Evolutionary conservation across 306 rosid genomes (phyloP).

Genomic region (Malus sieversii): DNA sequence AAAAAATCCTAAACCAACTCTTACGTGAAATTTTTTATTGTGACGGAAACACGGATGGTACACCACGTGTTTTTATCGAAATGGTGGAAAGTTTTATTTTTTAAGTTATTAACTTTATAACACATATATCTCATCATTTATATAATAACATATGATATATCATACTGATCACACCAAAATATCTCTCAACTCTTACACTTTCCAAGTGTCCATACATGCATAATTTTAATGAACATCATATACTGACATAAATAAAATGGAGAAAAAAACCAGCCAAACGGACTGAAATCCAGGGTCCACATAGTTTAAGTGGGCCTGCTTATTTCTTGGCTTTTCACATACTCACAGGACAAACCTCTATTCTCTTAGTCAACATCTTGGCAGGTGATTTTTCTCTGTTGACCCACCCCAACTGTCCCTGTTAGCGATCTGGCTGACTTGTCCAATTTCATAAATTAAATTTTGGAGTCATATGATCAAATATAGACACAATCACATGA

Average conservation of each 20-base stretch:
- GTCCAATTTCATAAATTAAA: slow-evolving; percentile 8
- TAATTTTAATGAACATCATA: background rate
- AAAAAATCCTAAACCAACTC: no score
- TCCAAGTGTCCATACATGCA: background rate
- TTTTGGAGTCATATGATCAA: background rate
- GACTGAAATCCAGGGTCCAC: slow-evolving; percentile 12
- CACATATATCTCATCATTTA: no score
- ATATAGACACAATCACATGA: slow-evolving; percentile 26
- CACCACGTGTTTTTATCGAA: no score
- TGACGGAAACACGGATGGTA: no score
- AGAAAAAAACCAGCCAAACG: background rate
- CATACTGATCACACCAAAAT: no score
- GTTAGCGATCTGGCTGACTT: slow-evolving; percentile 25
- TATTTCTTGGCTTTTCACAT: slow-evolving; percentile 1
- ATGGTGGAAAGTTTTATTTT: no score
- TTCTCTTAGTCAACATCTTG: slow-evolving; percentile 29
- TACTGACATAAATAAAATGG: background rate
- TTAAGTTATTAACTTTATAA: no score
- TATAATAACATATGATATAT: no score
- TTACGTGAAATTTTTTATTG: no score
- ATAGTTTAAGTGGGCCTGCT: slow-evolving; percentile 4
- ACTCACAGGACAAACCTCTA: slow-evolving; percentile 13
- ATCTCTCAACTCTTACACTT: background rate
- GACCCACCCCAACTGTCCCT: background rate
- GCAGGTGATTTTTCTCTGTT: slow-evolving; percentile 16